These are phyloP conservation scores for Mycosarcoma mackinlayi DNA, from an alignment of 1,284 basidiomycete genomes.

Conservation along the genomic window DNA sequence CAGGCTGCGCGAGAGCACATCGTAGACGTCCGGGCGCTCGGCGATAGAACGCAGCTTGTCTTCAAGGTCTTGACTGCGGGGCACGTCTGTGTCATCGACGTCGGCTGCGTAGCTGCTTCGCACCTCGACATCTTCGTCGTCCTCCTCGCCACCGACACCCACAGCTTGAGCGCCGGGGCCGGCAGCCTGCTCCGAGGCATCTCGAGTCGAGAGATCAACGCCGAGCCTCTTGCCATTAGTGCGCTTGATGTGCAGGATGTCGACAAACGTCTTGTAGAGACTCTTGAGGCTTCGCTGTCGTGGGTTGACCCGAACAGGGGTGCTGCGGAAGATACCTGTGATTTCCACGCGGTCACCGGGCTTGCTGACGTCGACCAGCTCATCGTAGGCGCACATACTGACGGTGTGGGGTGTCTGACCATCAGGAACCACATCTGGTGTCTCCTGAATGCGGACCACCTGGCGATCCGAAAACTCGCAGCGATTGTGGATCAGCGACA, in stretches of 20 bases:
- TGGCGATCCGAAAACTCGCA: conserved; percentile 96
- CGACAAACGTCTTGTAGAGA: conserved; percentile 95
- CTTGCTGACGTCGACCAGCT: conserved; percentile 92
- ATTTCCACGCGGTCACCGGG: conserved; percentile 92
- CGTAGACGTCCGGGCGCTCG: conserved; percentile 83
- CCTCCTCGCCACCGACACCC: conserved; percentile 84
- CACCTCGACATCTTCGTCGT: conserved; percentile 60
- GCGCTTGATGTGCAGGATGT: conserved; percentile 90
- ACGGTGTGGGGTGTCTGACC: conserved; percentile 98
- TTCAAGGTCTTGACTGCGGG: conserved; percentile 71
- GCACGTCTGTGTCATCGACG: conserved; percentile 29
- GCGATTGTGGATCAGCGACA: conserved; percentile 95
- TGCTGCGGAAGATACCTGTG: conserved; percentile 92
- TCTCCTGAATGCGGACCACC: conserved; percentile 94
- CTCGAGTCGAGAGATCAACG: conserved; percentile 83
- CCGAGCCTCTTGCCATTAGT: conserved; percentile 78
- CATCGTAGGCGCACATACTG: conserved; percentile 93
- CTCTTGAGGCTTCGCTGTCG: conserved; percentile 90
- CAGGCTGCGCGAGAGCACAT: conserved; percentile 83
- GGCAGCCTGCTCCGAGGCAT: conserved; percentile 59
- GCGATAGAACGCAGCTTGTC: conserved; percentile 78
- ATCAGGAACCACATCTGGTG: conserved; percentile 95
- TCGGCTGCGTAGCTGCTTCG: conserved; percentile 26
- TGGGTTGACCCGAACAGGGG: conserved; percentile 92
- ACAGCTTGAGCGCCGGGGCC: conserved; percentile 74